phyloP scores from a whole-genome alignment of 1,284 basidiomycete genomes.

The Ustilago xerochloae region DNA sequence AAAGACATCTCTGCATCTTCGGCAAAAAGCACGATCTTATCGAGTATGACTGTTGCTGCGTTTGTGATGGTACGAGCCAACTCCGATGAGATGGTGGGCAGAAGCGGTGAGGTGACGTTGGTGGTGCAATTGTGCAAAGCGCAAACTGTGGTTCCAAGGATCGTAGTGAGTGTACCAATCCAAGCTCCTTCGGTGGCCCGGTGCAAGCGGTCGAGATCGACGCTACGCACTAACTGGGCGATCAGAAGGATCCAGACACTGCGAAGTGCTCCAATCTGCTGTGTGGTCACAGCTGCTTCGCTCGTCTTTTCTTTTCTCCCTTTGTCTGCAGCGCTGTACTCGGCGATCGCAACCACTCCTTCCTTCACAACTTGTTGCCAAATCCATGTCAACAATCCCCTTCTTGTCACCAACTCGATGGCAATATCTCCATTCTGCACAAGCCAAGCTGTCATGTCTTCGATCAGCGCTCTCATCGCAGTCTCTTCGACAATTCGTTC shows the following conservation, averaged over 20 bases:
- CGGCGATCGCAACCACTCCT: constrained; percentile 25
- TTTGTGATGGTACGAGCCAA: constrained; percentile 8
- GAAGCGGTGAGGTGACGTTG: background rate
- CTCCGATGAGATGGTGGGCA: constrained; percentile 11
- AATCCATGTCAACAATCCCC: constrained; percentile 53
- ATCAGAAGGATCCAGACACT: constrained; percentile 25
- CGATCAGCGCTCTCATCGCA: constrained; percentile 34
- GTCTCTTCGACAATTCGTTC: constrained; percentile 32
- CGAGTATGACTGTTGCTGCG: constrained; percentile 14
- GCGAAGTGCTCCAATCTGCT: background rate
- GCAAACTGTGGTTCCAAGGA: constrained; percentile 12
- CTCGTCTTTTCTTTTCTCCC: background rate
- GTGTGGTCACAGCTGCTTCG: background rate
- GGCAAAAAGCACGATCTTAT: constrained; percentile 13
- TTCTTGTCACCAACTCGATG: constrained; percentile 43
- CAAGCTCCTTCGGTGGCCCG: constrained; percentile 27
- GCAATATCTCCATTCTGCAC: constrained; percentile 37
- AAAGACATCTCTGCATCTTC: background rate
- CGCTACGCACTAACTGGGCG: constrained; percentile 12
- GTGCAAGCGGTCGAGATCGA: constrained; percentile 42
- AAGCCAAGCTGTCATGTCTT: constrained; percentile 39
- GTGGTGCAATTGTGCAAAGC: constrained; percentile 24
- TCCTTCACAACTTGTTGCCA: constrained; percentile 44
- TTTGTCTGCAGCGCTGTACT: background rate
- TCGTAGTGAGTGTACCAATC: constrained; percentile 11